These are phyloP conservation scores for Penicillium silybi DNA, from an alignment of 495 filamentous ascomycete genomes.

Conservation along the genomic window DNA sequence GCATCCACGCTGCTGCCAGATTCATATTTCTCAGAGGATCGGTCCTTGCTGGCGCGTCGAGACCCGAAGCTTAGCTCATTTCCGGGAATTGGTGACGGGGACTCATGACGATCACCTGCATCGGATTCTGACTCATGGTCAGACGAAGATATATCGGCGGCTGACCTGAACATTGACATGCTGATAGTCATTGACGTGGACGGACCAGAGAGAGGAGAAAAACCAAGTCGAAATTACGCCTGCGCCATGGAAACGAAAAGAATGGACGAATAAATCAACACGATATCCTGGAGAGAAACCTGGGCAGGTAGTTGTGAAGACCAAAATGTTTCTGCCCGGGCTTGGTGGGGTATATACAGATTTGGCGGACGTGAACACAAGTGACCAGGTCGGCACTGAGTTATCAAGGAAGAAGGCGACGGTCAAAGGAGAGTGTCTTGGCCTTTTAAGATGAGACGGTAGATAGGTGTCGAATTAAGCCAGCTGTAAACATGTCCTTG, in stretches of 20 bases:
- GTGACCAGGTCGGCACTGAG: neutral
- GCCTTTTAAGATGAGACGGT: constrained; percentile 12
- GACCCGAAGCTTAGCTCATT: neutral
- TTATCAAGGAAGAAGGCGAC: neutral
- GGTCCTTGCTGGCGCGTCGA: constrained; percentile 4
- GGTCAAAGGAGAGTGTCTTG: neutral
- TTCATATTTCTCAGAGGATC: constrained; percentile 2
- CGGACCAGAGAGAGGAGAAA: neutral
- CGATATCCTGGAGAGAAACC: neutral
- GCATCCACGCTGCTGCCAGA: constrained; percentile 10
- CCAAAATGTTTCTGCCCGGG: neutral
- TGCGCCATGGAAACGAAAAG: constrained; percentile 1
- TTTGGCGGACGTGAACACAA: constrained; percentile 1
- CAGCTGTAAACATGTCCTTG: constrained; percentile 16
- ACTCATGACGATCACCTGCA: constrained; percentile 14
- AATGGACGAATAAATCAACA: neutral
- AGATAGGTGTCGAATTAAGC: neutral
- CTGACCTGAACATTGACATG: constrained; percentile 46
- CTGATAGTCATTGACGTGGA: constrained; percentile 1
- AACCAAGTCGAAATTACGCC: neutral
- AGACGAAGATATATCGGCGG: constrained; percentile 39
- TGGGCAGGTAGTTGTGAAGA: neutral
- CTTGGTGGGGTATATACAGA: neutral
- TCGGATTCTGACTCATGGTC: constrained; percentile 32
- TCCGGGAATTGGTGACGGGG: constrained; percentile 2